Evolutionary conservation across 78 protist genomes (phyloP).

Genomic region (Isochrysis galbana): DNA sequence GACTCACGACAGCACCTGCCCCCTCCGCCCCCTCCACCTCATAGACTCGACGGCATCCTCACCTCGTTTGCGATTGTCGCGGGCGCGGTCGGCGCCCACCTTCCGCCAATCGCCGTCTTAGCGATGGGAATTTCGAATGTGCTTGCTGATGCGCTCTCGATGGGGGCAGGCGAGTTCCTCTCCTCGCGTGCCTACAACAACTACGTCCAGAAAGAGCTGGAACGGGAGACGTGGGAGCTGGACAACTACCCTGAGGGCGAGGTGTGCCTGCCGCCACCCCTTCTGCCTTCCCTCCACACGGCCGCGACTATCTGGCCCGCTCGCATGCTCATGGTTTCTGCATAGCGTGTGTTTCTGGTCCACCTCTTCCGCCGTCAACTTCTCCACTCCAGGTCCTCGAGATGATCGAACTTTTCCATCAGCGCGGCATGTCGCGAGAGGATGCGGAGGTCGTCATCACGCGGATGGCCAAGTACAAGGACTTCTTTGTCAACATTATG

Average conservation of each 20-base stretch:
- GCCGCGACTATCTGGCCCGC: too few species aligned
- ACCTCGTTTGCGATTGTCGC: conserved; percentile 18
- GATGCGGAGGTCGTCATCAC: background rate
- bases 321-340: background rate
- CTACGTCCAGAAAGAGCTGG: conserved; percentile 3
- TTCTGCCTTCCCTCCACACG: too few species aligned
- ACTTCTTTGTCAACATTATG: conserved; percentile 3
- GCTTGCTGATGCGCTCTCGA: conserved; percentile 6
- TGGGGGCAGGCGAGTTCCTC: conserved; percentile 15
- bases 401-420: background rate
- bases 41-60: conserved; percentile 5
- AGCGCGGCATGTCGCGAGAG: background rate
- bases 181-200: background rate
- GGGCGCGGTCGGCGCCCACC: conserved; percentile 1
- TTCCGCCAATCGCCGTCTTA: background rate
- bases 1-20: background rate
- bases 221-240: conserved; percentile 20
- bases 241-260: conserved; percentile 17
- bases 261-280: too few species aligned
- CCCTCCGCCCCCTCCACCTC: background rate
- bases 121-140: conserved; percentile 10
- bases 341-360: background rate
- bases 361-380: background rate
- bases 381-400: background rate
- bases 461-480: background rate